Percentiles rank a stretch among this genome's conserved stretches.
Conservation (phyloP, 805 yeast species). For the Kuraishia molischiana region DNA sequence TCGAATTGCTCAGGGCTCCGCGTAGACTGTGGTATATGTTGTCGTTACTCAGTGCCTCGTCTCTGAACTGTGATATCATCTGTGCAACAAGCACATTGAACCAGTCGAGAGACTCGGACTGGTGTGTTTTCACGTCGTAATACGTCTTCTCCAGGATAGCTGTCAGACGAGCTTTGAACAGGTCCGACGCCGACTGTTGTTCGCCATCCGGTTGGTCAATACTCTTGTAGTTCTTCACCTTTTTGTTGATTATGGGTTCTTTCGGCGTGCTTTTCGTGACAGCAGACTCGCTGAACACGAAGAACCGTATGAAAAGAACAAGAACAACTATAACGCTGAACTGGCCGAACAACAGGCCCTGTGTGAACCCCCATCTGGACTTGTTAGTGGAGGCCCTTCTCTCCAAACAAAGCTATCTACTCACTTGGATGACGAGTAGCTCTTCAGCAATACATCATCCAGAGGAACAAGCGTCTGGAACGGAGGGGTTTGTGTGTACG, state of each 20-base stretch:
- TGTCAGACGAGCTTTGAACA: conserved; percentile 7
- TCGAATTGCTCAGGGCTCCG: conserved; percentile 49
- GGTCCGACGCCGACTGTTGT: background rate
- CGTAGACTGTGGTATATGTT: conserved; percentile 76
- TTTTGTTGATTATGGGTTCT: background rate
- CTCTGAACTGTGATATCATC: conserved; percentile 73
- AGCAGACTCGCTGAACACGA: conserved; percentile 58
- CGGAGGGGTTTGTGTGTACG: too few relatives aligned
- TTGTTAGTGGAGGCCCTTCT: background rate
- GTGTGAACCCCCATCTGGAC: conserved; percentile 56
- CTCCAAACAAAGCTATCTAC: background rate
- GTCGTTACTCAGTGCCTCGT: conserved; percentile 81
- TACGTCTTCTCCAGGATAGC: conserved; percentile 81
- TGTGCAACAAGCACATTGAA: conserved; percentile 92
- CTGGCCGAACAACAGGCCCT: conserved; percentile 69
- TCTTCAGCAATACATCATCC: conserved; percentile 6
- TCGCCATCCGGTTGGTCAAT: background rate
- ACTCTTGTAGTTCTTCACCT: background rate
- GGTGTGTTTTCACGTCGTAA: conserved; percentile 81
- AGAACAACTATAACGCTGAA: conserved; percentile 56
- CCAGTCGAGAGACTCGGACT: conserved; percentile 93
- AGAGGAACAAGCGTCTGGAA: background rate
- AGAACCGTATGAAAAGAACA: conserved; percentile 60
- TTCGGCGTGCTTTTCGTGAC: background rate
- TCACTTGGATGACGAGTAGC: background rate